These are phyloP conservation scores for Hibiscus mutabilis DNA, from an alignment of 345 rosid species.

Conservation along the genomic window DNA sequence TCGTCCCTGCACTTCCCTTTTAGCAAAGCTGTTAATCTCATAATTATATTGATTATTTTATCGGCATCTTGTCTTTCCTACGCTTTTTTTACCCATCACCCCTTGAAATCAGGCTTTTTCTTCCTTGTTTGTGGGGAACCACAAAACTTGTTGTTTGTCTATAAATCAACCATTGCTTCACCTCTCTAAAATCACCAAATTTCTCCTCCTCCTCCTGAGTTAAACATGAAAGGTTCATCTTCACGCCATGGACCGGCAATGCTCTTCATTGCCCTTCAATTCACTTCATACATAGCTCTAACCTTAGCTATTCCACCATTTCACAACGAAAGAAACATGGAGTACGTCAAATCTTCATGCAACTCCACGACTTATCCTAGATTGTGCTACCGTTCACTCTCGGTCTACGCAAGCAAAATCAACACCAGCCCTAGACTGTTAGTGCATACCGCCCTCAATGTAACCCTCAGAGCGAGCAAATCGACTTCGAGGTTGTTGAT, in stretches of 20 bases:
- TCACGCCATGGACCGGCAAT: neutral
- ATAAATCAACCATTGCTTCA: neutral
- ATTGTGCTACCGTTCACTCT: slow-evolving; percentile 33
- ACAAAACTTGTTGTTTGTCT: neutral
- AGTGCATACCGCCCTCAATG: slow-evolving; percentile 32
- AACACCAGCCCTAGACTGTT: slow-evolving; percentile 25
- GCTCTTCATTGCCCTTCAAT: neutral
- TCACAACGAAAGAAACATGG: slow-evolving; percentile 16
- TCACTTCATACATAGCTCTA: neutral
- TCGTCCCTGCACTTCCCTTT: neutral
- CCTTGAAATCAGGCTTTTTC: slow-evolving; percentile 4
- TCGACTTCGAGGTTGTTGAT: slow-evolving; percentile 15
- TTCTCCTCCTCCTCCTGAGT: neutral
- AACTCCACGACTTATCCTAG: slow-evolving; percentile 29
- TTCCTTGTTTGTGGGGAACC: neutral
- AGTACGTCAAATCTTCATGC: slow-evolving; percentile 39
- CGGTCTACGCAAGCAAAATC: slow-evolving; percentile 33
- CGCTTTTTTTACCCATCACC: neutral
- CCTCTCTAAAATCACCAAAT: neutral
- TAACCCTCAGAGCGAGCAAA: slow-evolving; percentile 28
- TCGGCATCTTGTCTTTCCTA: neutral
- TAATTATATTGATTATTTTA: neutral
- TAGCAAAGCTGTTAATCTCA: neutral
- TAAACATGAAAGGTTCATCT: slow-evolving; percentile 1
- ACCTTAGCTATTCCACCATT: neutral